phyloP scores from a whole-genome alignment of 2,329 filamentous ascomycete genomes.

The Penicillium sp. region DNA sequence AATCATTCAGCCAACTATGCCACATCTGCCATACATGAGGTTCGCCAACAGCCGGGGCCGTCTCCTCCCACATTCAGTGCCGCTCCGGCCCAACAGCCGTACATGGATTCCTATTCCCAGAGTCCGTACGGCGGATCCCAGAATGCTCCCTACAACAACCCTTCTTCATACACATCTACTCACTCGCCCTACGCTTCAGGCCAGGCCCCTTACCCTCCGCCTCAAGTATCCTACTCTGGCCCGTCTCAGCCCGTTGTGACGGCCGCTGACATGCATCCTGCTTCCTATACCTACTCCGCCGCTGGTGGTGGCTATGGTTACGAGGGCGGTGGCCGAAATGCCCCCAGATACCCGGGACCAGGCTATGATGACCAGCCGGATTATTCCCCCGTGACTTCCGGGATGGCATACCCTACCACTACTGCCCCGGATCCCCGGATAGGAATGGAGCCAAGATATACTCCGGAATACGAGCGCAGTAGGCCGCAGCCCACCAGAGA shows the following conservation, averaged over 20 bases:
- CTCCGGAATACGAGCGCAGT: slow-evolving; percentile 42
- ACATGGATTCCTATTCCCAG: slow-evolving; percentile 37
- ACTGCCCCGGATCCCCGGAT: slow-evolving; percentile 43
- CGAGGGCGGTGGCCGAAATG: slow-evolving; percentile 37
- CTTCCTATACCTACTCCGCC: slow-evolving; percentile 40
- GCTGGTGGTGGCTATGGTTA: slow-evolving; percentile 38
- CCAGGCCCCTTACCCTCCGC: slow-evolving; percentile 37
- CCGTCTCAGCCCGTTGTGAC: slow-evolving; percentile 39
- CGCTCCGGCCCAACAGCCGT: slow-evolving; percentile 32
- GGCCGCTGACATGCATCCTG: slow-evolving; percentile 37
- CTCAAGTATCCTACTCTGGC: slow-evolving; percentile 34
- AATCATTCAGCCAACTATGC: slow-evolving; percentile 38
- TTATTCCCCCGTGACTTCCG: slow-evolving; percentile 41
- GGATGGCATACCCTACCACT: slow-evolving; percentile 42
- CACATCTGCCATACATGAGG: slow-evolving; percentile 38
- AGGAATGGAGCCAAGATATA: slow-evolving; percentile 45
- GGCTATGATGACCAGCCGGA: slow-evolving; percentile 44
- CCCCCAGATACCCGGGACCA: slow-evolving; percentile 42
- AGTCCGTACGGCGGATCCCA: slow-evolving; percentile 33
- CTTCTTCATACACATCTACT: slow-evolving; percentile 33
- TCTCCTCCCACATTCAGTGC: slow-evolving; percentile 38
- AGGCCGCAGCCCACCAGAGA: slow-evolving; percentile 42
- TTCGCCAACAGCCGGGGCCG: slow-evolving; percentile 37
- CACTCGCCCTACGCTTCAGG: slow-evolving; percentile 36
- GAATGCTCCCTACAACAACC: slow-evolving; percentile 33